Evolutionary conservation across 2,329 filamentous ascomycete genomes (phyloP).

Genomic region (Grosmannia serpens): DNA sequence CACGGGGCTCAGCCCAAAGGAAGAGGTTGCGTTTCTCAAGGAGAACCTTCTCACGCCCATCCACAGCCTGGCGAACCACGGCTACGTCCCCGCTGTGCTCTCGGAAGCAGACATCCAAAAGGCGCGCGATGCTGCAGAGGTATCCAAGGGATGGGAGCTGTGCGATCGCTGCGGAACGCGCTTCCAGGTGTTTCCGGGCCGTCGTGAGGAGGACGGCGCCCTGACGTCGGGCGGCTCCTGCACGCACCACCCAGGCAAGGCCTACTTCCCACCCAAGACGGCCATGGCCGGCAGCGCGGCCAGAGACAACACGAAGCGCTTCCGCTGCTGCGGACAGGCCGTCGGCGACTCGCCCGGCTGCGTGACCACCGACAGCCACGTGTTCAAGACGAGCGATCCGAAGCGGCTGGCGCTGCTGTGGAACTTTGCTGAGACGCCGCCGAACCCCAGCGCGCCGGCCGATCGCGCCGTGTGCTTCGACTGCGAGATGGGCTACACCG

Average conservation of each 20-base stretch:
- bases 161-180: constrained; percentile 79
- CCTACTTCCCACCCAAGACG: constrained; percentile 42
- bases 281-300: constrained; percentile 41
- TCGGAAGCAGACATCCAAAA: constrained; percentile 52
- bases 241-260: constrained; percentile 67
- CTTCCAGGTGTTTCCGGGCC: constrained; percentile 86
- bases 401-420: constrained; percentile 67
- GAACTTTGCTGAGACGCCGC: constrained; percentile 70
- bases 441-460: constrained; percentile 39
- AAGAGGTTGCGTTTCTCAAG: constrained; percentile 56
- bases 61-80: constrained; percentile 49
- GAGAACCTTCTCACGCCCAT: constrained; percentile 53
- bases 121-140: constrained; percentile 52
- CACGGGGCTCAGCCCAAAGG: constrained; percentile 54
- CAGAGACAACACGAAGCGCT: constrained; percentile 48
- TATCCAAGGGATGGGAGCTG: constrained; percentile 67
- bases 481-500: constrained; percentile 96
- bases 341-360: constrained; percentile 68
- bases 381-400: constrained; percentile 72
- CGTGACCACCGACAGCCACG: constrained; percentile 58
- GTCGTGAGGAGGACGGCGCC: constrained; percentile 63
- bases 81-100: constrained; percentile 64
- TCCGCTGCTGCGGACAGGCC: constrained; percentile 67
- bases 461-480: constrained; percentile 72
- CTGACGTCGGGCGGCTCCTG: constrained; percentile 70